Base-by-base conservation (phyloP, 2,329 filamentous ascomycete species). In the Cordyceps fumosorosea region DNA sequence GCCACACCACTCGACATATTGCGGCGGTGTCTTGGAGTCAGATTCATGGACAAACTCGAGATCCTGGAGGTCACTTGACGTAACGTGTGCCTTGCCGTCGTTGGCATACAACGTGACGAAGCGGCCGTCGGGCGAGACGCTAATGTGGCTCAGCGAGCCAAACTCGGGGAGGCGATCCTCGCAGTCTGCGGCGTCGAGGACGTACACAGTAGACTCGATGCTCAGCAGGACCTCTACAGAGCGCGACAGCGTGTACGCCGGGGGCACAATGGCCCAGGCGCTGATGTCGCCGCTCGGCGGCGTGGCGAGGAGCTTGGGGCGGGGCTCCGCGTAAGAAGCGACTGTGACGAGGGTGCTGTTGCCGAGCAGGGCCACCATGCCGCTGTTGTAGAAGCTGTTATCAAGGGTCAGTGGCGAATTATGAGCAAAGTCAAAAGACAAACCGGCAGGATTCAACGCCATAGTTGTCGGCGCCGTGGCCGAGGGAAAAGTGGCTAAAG, bases 1-100 rank as follows among this genome's bases (percentile, higher is more conserved):
- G 5, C 95, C 95, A 73, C 95, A 99, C 95, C 95, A 99, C 69
- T 95, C 89, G 64, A 99, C 83, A 66, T 95, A 91, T 68, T 91
- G 89, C 3, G 95, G 95, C 1, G 88, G 82, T 5, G 91, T 96
- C 73, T 89, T 89, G 11, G 91, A 93, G 67, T 88, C 88, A 0
- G 93, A 93, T 69, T 96, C 87, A 71, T 98, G 93, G 75, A 98
- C 93, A 71, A 92, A 93, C 65, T 96, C 80, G 62, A 93, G 88
- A 70, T 89, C 92, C 72, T 96, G 92, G 73, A 98, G 98, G 73
- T 99, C 93, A 69, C 91, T 93, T 54, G 91, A 95, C 57, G 98
- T 92, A 32, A 99, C 90, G 82, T 95, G 96, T 22, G 95, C 86
- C 67, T 87, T 93, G 62, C 92, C 91, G 64, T 91, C 88, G 34